Evolutionary conservation across 106 monocot species (phyloP).

Genomic region (Allium cepa): DNA sequence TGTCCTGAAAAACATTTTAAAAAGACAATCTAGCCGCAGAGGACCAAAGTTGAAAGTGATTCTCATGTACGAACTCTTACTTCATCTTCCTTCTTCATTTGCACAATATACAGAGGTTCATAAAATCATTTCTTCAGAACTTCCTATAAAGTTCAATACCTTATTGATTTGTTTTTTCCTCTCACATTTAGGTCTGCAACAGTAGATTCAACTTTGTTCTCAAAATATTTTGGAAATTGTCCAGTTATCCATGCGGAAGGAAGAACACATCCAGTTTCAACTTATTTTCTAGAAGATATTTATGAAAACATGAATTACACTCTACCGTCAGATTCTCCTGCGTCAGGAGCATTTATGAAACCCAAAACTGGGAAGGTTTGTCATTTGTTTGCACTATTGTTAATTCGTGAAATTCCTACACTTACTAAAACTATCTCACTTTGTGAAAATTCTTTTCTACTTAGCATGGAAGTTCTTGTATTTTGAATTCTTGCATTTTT

Average conservation of each 20-base stretch:
- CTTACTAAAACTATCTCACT: too few species aligned
- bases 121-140: not conserved
- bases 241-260: slow-evolving; percentile 86
- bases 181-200: slow-evolving; percentile 82
- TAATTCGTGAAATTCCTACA: too few species aligned
- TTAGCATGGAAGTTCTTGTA: not conserved
- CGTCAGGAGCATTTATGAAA: slow-evolving; percentile 41
- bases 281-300: slow-evolving; percentile 81
- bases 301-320: slow-evolving; percentile 74
- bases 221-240: slow-evolving; percentile 78
- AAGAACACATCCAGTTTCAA: slow-evolving; percentile 86
- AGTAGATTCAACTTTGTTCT: slow-evolving; percentile 74
- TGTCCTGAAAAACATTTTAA: slow-evolving; percentile 71
- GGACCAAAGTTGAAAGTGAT: slow-evolving; percentile 80
- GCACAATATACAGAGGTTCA: not conserved
- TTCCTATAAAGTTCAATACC: not conserved
- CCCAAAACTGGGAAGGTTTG: slow-evolving; percentile 36
- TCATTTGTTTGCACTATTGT: not conserved
- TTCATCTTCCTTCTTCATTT: not conserved
- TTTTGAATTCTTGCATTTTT: not conserved
- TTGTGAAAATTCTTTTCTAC: not conserved
- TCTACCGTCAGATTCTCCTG: slow-evolving; percentile 85
- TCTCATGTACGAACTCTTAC: slow-evolving; percentile 59
- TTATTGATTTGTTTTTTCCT: slow-evolving; percentile 1
- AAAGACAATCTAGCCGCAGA: slow-evolving; percentile 37